Base-by-base conservation (phyloP, 805 yeast genomes). In the Teunomyces stri region DNA sequence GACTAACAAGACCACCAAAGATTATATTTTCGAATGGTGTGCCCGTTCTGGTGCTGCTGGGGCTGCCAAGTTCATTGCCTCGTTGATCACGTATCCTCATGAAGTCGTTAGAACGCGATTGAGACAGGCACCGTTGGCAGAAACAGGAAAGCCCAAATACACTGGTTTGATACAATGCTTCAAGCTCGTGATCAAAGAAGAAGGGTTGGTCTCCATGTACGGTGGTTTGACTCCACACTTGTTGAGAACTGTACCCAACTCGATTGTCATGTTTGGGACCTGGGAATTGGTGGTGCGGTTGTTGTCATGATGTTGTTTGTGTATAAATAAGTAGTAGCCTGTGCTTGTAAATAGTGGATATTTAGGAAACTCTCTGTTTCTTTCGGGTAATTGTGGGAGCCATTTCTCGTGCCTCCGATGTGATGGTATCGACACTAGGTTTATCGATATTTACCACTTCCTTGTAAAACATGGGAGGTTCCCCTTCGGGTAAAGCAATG, bases 41-140 rank as follows among this genome's bases (percentile, higher is more conserved):
- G 97, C 96, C 2, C 81, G 97, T 56, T 89, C 97, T 0, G 98
- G 98, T 2, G 89, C 97, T 37, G 99, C 99, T 2, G 99, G 99
- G 38, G 83, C 89, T 36, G 99, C 99, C 40, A 94, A 94, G 66
- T 85, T 94, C 58, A 74, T 87, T 49, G 99, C 99, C 1, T 89
- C 97, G 16, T 76, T 94, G 47, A 79, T 91, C 41, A 92, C 98
- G 0, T 94, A 92, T 60, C 99, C 99, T 3, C 99, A 92, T 61
- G 99, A 92, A 71, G 99, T 94, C 34, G 89, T 94, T 1, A 81
- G 99, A 68, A 94, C 99, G 9, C 79, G 99, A 59, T 75, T 94
- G 53, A 83, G 99, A 72, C 99, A 94, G 66, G 96, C 96, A 0
- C 99, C 99, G 1, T 58, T 69, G 38, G 72, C 76, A 49, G 81